Conservation (phyloP, 768 basidiomycete genomes). For the Kwoniella heveanensis region DNA sequence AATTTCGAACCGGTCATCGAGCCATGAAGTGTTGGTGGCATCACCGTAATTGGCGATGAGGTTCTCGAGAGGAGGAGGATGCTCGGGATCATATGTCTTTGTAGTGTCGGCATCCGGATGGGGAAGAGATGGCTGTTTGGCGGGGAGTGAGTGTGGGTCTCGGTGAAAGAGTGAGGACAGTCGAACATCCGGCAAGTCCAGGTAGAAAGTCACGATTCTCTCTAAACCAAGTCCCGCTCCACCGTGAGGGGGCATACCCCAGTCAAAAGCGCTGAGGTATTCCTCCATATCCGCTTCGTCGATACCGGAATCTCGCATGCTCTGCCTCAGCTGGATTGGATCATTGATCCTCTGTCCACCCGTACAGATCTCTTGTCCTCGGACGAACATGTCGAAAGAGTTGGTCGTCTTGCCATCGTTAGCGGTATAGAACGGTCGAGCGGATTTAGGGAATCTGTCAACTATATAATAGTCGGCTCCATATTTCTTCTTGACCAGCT, state of each 20-base stretch:
- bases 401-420: constrained; percentile 78
- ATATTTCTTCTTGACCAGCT: constrained; percentile 83
- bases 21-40: constrained; percentile 70
- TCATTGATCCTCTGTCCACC: constrained; percentile 97
- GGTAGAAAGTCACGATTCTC: constrained; percentile 90
- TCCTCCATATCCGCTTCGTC: constrained; percentile 85
- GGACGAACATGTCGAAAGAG: constrained; percentile 99
- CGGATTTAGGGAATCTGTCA: constrained; percentile 92
- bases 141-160: constrained; percentile 78
- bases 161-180: constrained; percentile 89
- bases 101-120: constrained; percentile 32
- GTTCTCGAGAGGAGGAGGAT: constrained; percentile 59
- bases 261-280: constrained; percentile 87
- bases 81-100: constrained; percentile 6
- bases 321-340: constrained; percentile 70
- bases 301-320: constrained; percentile 81
- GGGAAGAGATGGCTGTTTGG: constrained; percentile 24
- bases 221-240: constrained; percentile 93
- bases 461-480: constrained; percentile 97
- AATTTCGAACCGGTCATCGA: constrained; percentile 62
- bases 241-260: constrained; percentile 93
- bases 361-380: constrained; percentile 95
- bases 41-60: constrained; percentile 70
- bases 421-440: constrained; percentile 98
- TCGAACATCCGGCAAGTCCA: constrained; percentile 91